Evolutionary conservation across 164 flowering plant species (phyloP).

Genomic region (Vitis amurensis): DNA sequence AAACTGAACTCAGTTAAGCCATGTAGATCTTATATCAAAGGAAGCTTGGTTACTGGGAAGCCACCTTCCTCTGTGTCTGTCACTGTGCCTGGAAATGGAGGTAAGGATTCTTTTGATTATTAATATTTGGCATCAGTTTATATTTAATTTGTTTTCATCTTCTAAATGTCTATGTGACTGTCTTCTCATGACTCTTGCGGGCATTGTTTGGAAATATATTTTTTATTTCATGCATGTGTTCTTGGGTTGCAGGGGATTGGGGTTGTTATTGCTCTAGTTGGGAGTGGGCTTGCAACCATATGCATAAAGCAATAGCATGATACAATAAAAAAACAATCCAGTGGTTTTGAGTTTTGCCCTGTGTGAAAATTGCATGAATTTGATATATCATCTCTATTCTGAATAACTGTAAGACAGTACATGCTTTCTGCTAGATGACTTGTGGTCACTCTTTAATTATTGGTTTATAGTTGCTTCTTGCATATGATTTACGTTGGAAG

Average conservation of each 20-base stretch:
- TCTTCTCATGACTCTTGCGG: too few species aligned
- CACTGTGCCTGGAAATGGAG: constrained; percentile 41
- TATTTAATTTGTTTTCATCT: background rate
- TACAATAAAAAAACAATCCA: too few species aligned
- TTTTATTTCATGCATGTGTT: too few species aligned
- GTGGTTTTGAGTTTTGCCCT: too few species aligned
- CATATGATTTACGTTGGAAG: background rate
- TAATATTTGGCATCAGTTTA: background rate
- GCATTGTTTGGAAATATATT: too few species aligned
- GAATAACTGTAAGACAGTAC: background rate
- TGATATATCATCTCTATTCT: too few species aligned
- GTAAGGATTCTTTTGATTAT: constrained; percentile 17
- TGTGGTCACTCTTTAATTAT: background rate
- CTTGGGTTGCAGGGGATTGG: too few species aligned
- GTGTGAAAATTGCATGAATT: too few species aligned
- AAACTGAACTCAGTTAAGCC: constrained; percentile 30
- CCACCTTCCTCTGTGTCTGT: constrained; percentile 54
- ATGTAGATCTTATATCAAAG: constrained; percentile 33
- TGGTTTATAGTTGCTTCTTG: background rate
- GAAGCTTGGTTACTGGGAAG: constrained; percentile 52
- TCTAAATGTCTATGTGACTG: too few species aligned
- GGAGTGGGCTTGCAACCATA: too few species aligned
- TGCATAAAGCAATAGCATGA: too few species aligned
- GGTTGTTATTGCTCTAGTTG: too few species aligned
- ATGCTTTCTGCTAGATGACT: background rate